Percentiles rank a stretch among this genome's conserved stretches.
phyloP scores from a whole-genome alignment of 768 basidiomycete species.

The Lactarius hengduanensis region DNA sequence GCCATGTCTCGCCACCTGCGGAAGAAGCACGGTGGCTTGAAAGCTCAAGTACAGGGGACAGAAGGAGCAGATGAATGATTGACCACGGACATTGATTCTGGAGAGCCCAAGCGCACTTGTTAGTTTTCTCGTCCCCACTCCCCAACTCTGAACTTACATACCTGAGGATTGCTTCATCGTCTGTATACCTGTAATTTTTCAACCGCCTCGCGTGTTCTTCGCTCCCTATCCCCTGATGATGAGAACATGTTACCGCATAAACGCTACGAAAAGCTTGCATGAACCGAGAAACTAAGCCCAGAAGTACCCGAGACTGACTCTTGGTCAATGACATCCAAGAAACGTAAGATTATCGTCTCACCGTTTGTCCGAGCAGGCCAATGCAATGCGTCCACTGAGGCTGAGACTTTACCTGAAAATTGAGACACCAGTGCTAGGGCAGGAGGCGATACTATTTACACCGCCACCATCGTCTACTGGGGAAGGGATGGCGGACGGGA shows the following conservation, averaged over 20 bases:
- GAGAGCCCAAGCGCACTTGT: background rate
- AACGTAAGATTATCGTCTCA: background rate
- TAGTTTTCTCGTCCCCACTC: background rate
- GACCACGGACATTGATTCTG: background rate
- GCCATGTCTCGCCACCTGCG: constrained; percentile 24
- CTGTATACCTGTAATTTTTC: constrained; percentile 1
- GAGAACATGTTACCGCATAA: background rate
- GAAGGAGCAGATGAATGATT: background rate
- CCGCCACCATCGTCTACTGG: background rate
- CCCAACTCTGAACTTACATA: background rate
- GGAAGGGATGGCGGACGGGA: background rate
- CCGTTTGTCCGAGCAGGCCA: background rate
- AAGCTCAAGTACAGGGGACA: background rate
- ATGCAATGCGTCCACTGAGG: background rate
- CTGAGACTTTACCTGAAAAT: background rate
- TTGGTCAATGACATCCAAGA: background rate
- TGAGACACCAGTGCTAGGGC: background rate
- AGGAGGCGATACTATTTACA: background rate
- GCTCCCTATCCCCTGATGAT: background rate
- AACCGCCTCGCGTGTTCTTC: background rate
- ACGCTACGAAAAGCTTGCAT: background rate
- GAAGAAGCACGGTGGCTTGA: constrained; percentile 22
- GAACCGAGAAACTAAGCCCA: background rate
- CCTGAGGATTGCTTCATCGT: background rate
- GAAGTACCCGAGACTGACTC: background rate